Percentiles rank a stretch among this genome's conserved stretches.
These are phyloP conservation scores for Penicillium rolfsii DNA, from an alignment of 2,329 filamentous ascomycete species.

Conservation along the genomic window DNA sequence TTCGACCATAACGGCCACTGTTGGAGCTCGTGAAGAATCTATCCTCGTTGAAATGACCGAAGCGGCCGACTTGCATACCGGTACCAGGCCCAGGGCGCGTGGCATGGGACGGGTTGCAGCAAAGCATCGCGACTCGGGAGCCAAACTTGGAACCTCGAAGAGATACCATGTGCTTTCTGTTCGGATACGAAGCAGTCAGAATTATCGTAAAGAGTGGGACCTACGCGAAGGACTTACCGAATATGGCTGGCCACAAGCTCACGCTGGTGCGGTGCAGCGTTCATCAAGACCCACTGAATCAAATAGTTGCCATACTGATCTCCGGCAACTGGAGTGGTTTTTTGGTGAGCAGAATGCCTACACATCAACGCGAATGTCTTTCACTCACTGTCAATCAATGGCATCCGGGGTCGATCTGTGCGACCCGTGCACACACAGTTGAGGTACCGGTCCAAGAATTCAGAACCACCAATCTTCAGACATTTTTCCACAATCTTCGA, in stretches of 20 bases:
- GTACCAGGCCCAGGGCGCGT: constrained; percentile 86
- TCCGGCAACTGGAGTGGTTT: constrained; percentile 67
- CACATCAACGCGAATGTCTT: not conserved
- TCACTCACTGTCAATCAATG: constrained; percentile 81
- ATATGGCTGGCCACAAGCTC: constrained; percentile 94
- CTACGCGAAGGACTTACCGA: constrained; percentile 52
- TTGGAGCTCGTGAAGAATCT: constrained; percentile 46
- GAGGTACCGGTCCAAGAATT: constrained; percentile 91
- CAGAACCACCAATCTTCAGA: constrained; percentile 88
- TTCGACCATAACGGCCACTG: constrained; percentile 40
- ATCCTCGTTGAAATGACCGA: constrained; percentile 56
- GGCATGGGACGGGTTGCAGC: constrained; percentile 87
- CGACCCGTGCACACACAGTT: constrained; percentile 92
- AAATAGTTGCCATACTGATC: constrained; percentile 99
- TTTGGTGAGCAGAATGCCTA: not conserved
- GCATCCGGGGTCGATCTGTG: constrained; percentile 88
- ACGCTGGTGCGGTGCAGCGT: constrained; percentile 82
- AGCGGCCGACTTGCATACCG: constrained; percentile 66
- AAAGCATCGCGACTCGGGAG: constrained; percentile 97
- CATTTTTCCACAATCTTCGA: constrained; percentile 99
- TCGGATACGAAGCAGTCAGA: constrained; percentile 7
- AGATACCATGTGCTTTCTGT: constrained; percentile 95
- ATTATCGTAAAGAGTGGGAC: not conserved
- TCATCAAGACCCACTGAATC: constrained; percentile 93
- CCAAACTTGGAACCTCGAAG: constrained; percentile 98